These are phyloP conservation scores for Eucalyptus albens DNA, from an alignment of 345 rosid species.

Conservation along the genomic window DNA sequence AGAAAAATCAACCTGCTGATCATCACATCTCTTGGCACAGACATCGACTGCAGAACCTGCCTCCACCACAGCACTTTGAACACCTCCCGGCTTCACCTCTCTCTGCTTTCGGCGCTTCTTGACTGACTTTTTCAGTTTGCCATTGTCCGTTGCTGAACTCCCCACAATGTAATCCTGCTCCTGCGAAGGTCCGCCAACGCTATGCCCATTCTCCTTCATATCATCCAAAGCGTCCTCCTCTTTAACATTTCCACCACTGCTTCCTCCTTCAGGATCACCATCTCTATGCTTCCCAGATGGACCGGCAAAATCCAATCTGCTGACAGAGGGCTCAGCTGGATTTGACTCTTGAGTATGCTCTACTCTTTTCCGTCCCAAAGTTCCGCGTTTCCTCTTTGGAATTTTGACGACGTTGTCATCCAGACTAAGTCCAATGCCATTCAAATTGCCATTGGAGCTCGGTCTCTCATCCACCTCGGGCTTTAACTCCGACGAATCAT, in stretches of 20 bases:
- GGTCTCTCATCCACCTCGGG: slow-evolving; percentile 19
- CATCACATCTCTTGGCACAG: slow-evolving; percentile 18
- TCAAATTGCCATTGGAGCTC: slow-evolving; percentile 19
- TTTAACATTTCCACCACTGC: slow-evolving; percentile 16
- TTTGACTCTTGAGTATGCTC: slow-evolving; percentile 30
- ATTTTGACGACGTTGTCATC: slow-evolving; percentile 33
- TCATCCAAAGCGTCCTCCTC: slow-evolving; percentile 18
- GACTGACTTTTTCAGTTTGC: slow-evolving; percentile 9
- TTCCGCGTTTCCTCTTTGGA: slow-evolving; percentile 82
- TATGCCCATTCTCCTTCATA: slow-evolving; percentile 11
- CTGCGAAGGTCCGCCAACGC: slow-evolving; percentile 1
- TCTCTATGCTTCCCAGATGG: slow-evolving; percentile 12
- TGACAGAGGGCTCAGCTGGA: slow-evolving; percentile 16
- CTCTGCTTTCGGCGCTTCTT: slow-evolving; percentile 49
- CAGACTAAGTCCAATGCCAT: slow-evolving; percentile 33
- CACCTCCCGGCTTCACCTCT: slow-evolving; percentile 8
- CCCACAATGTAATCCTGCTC: slow-evolving; percentile 23
- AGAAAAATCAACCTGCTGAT: neutral
- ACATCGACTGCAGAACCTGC: slow-evolving; percentile 7
- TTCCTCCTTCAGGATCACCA: slow-evolving; percentile 21
- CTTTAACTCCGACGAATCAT: slow-evolving; percentile 21
- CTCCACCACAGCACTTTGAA: slow-evolving; percentile 18
- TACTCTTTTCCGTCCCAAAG: slow-evolving; percentile 60
- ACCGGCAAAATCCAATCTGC: slow-evolving; percentile 15
- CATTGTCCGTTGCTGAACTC: slow-evolving; percentile 15